These are phyloP conservation scores for Trichophyton equinum DNA, from an alignment of 2,329 filamentous ascomycete species.

Conservation along the genomic window DNA sequence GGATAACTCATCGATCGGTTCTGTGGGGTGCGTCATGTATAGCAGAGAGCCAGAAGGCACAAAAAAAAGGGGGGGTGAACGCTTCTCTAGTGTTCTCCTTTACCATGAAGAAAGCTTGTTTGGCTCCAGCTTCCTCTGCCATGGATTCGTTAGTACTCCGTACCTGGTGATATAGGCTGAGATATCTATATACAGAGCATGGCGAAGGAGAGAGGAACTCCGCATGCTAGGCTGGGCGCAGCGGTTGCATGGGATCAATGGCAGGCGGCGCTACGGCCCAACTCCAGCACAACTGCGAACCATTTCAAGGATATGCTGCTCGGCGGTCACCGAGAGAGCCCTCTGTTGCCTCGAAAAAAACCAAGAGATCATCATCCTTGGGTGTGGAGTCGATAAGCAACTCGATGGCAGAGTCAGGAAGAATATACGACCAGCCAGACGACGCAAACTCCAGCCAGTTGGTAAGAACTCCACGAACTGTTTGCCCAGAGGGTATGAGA, in stretches of 20 bases:
- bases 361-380: conserved; percentile 1
- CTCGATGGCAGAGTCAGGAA: background rate
- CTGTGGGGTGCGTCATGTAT: background rate
- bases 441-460: background rate
- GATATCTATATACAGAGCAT: background rate
- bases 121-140: conserved; percentile 3
- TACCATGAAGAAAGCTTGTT: conserved; percentile 1
- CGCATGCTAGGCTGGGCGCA: background rate
- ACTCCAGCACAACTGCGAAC: background rate
- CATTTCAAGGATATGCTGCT: background rate
- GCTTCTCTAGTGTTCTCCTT: background rate
- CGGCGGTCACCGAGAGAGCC: background rate
- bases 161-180: background rate
- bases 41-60: background rate
- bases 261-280: background rate
- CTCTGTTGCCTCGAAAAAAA: background rate
- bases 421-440: background rate
- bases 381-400: background rate
- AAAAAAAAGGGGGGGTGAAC: background rate
- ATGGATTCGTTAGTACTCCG: background rate
- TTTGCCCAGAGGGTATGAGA: background rate
- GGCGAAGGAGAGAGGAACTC: background rate
- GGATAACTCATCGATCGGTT: conserved; percentile 3
- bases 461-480: background rate
- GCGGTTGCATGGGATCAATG: background rate